Evolutionary conservation across 495 filamentous ascomycete species (phyloP).

Genomic region (Aspergillus leporis): DNA sequence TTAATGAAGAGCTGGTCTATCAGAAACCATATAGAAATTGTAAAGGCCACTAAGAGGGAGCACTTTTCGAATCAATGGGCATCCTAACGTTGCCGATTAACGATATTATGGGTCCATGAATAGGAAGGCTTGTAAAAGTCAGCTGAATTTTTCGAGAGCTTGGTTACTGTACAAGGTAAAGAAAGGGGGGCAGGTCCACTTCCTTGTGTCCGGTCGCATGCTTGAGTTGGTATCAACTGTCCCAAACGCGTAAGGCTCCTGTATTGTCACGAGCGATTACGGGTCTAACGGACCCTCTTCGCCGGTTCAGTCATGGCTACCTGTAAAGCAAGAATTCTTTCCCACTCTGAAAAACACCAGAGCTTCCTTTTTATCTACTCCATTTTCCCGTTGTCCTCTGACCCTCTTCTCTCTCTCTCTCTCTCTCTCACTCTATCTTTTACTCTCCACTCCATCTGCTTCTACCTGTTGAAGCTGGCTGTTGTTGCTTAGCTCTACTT

Average conservation of each 20-base stretch:
- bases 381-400: constrained; percentile 29
- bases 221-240: constrained; percentile 18
- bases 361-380: constrained; percentile 48
- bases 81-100: constrained; percentile 10
- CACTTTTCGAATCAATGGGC: constrained; percentile 14
- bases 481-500: constrained; percentile 35
- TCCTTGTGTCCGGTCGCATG: constrained; percentile 34
- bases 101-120: constrained; percentile 14
- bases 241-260: constrained; percentile 37
- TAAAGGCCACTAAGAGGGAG: constrained; percentile 18
- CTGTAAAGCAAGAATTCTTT: constrained; percentile 35
- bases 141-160: constrained; percentile 6
- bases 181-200: constrained; percentile 11
- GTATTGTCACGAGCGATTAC: constrained; percentile 47
- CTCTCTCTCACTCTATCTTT: constrained; percentile 25
- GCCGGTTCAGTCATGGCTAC: constrained; percentile 42
- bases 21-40: neutral
- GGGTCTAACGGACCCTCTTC: constrained; percentile 46
- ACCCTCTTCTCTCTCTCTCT: constrained; percentile 21
- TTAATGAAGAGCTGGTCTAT: constrained; percentile 8
- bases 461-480: constrained; percentile 45
- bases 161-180: neutral
- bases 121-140: constrained; percentile 7
- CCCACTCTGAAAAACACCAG: constrained; percentile 42
- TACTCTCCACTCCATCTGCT: constrained; percentile 40